A percentile compares a stretch with the other conserved stretches of the same genome.
Evolutionary conservation across 768 basidiomycete genomes (phyloP).

Genomic region (Boletus rubropictus): DNA sequence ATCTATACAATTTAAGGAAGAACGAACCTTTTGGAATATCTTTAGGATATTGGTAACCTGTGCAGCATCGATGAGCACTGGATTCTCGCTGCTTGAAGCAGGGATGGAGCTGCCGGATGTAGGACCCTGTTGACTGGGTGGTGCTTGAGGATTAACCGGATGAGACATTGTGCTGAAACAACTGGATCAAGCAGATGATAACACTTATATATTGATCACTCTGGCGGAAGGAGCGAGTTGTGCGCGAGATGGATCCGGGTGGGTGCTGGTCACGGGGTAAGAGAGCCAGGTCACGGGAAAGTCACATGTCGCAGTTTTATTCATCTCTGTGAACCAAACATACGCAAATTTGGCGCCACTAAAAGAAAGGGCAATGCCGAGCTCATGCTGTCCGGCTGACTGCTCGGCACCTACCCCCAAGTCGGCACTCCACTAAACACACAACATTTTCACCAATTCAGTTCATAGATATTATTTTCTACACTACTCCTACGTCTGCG

Average conservation of each 20-base stretch:
- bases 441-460: no score
- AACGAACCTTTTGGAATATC: conserved; percentile 51
- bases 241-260: conserved; percentile 8
- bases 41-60: conserved; percentile 60
- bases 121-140: conserved; percentile 10
- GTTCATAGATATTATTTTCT: no score
- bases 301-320: conserved; percentile 39
- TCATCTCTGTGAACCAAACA: conserved; percentile 28
- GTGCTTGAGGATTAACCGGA: conserved; percentile 9
- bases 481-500: no score
- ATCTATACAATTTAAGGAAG: not conserved
- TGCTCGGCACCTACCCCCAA: no score
- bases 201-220: conserved; percentile 1
- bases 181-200: not conserved
- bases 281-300: conserved; percentile 36
- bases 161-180: conserved; percentile 11
- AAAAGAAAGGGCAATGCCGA: not conserved
- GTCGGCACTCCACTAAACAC: no score
- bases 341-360: conserved; percentile 23
- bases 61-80: conserved; percentile 38
- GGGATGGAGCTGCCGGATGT: conserved; percentile 8
- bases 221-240: not conserved
- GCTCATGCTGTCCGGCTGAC: no score
- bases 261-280: conserved; percentile 40
- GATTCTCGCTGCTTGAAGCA: conserved; percentile 4